These are phyloP conservation scores for Pythium coloratum DNA, from an alignment of 352 stramenopile species.

Conservation along the genomic window DNA sequence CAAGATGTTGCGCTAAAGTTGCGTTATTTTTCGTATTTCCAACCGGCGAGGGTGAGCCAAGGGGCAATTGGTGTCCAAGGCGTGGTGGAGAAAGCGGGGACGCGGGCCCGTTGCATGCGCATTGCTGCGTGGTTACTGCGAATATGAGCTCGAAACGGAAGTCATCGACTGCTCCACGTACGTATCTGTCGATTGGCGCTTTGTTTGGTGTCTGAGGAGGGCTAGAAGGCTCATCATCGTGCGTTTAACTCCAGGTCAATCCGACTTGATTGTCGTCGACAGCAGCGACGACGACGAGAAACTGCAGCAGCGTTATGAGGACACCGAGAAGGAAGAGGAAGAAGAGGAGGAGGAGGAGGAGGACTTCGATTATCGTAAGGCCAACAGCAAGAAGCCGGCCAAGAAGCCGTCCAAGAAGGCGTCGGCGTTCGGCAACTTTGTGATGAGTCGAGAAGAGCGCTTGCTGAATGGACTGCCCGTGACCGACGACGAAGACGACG, in stretches of 20 bases:
- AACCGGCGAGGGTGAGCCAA: background rate
- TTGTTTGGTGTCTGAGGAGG: background rate
- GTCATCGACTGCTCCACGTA: slow-evolving; percentile 10
- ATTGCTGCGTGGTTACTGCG: background rate
- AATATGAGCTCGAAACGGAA: background rate
- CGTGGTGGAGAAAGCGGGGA: background rate
- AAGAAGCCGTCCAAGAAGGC: slow-evolving; percentile 5
- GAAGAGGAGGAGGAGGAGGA: background rate
- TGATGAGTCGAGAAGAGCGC: slow-evolving; percentile 21
- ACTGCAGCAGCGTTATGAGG: background rate
- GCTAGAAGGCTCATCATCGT: slow-evolving; percentile 10
- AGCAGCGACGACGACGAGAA: slow-evolving; percentile 22
- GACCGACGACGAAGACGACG: slow-evolving; percentile 16
- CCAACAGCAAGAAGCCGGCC: background rate
- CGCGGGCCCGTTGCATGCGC: background rate
- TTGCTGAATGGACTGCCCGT: slow-evolving; percentile 8
- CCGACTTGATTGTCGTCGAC: slow-evolving; percentile 21
- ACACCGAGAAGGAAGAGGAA: background rate
- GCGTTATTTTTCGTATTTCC: background rate
- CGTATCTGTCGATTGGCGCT: background rate
- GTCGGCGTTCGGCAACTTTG: slow-evolving; percentile 10
- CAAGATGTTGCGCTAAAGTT: background rate
- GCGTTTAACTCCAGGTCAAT: background rate
- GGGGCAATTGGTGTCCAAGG: background rate
- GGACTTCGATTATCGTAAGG: background rate